These are phyloP conservation scores for Haplographium delicatum DNA, from an alignment of 495 filamentous ascomycete genomes.

Conservation along the genomic window DNA sequence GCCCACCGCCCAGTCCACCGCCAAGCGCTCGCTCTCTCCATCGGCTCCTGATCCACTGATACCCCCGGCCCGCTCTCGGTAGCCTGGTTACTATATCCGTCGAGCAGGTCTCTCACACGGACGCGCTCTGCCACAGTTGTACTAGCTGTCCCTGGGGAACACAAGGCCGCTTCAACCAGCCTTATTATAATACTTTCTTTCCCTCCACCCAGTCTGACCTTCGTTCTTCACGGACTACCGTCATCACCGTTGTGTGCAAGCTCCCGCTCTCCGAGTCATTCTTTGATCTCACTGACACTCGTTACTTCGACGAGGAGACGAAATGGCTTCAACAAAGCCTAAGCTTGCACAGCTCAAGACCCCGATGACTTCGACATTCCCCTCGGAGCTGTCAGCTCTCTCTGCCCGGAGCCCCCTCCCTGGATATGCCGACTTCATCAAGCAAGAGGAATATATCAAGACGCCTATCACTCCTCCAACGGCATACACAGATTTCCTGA, in stretches of 20 bases:
- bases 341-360: slow-evolving; percentile 70
- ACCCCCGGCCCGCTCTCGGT: slow-evolving; percentile 23
- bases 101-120: slow-evolving; percentile 12
- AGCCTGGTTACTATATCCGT: slow-evolving; percentile 25
- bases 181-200: slow-evolving; percentile 21
- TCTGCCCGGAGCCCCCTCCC: slow-evolving; percentile 46
- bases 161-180: slow-evolving; percentile 29
- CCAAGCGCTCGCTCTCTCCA: slow-evolving; percentile 24
- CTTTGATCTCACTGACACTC: slow-evolving; percentile 33
- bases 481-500: slow-evolving; percentile 90
- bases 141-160: slow-evolving; percentile 21
- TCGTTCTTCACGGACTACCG: slow-evolving; percentile 30
- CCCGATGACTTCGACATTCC: slow-evolving; percentile 73
- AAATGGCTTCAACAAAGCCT: slow-evolving; percentile 55
- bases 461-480: slow-evolving; percentile 91
- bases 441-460: slow-evolving; percentile 47
- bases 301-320: slow-evolving; percentile 25
- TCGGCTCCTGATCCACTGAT: slow-evolving; percentile 37
- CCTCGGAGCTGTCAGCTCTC: slow-evolving; percentile 62
- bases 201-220: slow-evolving; percentile 25
- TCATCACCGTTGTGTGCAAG: slow-evolving; percentile 33
- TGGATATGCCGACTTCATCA: slow-evolving; percentile 45
- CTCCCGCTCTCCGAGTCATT: slow-evolving; percentile 34
- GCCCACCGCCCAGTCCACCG: too few species aligned
- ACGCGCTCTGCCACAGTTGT: slow-evolving; percentile 23